These are phyloP conservation scores for Alternaria atra DNA, from an alignment of 2,329 filamentous ascomycete genomes.

Conservation along the genomic window DNA sequence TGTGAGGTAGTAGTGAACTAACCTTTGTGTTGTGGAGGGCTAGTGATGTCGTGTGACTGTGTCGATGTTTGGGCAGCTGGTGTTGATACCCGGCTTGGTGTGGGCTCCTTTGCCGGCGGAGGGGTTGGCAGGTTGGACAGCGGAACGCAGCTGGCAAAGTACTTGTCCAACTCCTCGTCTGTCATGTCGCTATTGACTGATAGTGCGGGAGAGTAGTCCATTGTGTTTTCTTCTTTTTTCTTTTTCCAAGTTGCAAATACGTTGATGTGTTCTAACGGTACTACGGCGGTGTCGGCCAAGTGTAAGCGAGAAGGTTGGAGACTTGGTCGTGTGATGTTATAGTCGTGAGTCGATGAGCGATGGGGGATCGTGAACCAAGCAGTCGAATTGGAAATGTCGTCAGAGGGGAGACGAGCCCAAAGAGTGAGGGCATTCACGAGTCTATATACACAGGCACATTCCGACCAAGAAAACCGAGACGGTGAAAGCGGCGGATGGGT, in stretches of 20 bases:
- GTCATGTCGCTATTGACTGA: conserved; percentile 45
- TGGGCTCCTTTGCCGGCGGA: conserved; percentile 46
- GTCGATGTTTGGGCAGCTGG: conserved; percentile 11
- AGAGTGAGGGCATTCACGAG: conserved; percentile 25
- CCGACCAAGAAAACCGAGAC: conserved; percentile 32
- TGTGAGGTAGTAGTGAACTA: conserved; percentile 24
- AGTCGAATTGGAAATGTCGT: conserved; percentile 16
- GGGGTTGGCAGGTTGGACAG: conserved; percentile 53
- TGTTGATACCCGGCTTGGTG: conserved; percentile 16
- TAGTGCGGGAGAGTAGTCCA: conserved; percentile 41
- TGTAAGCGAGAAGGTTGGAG: conserved; percentile 7
- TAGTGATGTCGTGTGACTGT: conserved; percentile 9
- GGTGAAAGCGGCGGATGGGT: conserved; percentile 37
- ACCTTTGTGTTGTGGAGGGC: conserved; percentile 42
- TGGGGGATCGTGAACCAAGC: conserved; percentile 3
- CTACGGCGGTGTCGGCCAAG: conserved; percentile 13
- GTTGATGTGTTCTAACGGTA: conserved; percentile 8
- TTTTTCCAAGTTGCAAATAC: background rate
- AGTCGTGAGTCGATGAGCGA: background rate
- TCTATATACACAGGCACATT: conserved; percentile 31
- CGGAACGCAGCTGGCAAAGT: conserved; percentile 51
- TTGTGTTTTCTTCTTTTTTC: conserved; percentile 13
- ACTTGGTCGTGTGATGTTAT: conserved; percentile 7
- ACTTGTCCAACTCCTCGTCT: conserved; percentile 51
- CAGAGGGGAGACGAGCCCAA: conserved; percentile 31